Evolutionary conservation across 1,284 basidiomycete genomes (phyloP).

Genomic region (Cutaneotrichosporon mucoides): DNA sequence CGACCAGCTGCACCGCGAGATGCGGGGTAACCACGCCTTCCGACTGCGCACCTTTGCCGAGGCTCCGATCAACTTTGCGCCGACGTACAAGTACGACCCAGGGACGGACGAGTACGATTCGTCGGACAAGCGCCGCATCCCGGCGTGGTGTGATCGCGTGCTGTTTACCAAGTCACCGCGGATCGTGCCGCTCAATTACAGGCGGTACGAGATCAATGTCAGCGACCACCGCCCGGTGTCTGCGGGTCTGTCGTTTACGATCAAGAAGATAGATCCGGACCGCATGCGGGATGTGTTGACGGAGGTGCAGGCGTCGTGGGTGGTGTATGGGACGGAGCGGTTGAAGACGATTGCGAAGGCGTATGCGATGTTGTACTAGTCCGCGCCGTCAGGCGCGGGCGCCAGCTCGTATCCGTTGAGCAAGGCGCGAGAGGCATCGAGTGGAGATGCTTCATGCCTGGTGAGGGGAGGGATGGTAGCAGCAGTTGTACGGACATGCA

Average conservation of each 20-base stretch:
- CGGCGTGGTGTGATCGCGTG: slow-evolving; percentile 95
- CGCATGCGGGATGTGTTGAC: slow-evolving; percentile 57
- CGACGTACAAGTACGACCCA: slow-evolving; percentile 95
- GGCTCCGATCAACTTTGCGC: slow-evolving; percentile 72
- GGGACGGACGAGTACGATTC: slow-evolving; percentile 74
- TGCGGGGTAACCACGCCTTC: slow-evolving; percentile 78
- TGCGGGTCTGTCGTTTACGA: slow-evolving; percentile 65
- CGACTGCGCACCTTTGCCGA: slow-evolving; percentile 79
- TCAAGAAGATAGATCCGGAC: slow-evolving; percentile 66
- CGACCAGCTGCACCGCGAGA: slow-evolving; percentile 87
- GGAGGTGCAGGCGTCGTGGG: slow-evolving; percentile 61
- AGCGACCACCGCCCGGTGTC: slow-evolving; percentile 84
- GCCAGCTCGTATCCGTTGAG: too few species aligned
- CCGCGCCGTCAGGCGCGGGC: neutral
- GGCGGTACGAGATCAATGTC: slow-evolving; percentile 74
- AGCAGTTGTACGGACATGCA: too few species aligned
- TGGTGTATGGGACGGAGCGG: slow-evolving; percentile 56
- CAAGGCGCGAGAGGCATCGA: too few species aligned
- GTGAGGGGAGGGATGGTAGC: too few species aligned
- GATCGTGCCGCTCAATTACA: slow-evolving; percentile 63
- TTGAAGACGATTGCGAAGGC: slow-evolving; percentile 53
- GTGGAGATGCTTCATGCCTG: too few species aligned
- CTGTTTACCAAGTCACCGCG: slow-evolving; percentile 67
- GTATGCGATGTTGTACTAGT: slow-evolving; percentile 19
- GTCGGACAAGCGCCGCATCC: slow-evolving; percentile 79